Percentiles rank a stretch among this genome's conserved stretches.
These are phyloP conservation scores for Puccinia triticina DNA, from an alignment of 1,284 basidiomycete genomes.

Conservation along the genomic window DNA sequence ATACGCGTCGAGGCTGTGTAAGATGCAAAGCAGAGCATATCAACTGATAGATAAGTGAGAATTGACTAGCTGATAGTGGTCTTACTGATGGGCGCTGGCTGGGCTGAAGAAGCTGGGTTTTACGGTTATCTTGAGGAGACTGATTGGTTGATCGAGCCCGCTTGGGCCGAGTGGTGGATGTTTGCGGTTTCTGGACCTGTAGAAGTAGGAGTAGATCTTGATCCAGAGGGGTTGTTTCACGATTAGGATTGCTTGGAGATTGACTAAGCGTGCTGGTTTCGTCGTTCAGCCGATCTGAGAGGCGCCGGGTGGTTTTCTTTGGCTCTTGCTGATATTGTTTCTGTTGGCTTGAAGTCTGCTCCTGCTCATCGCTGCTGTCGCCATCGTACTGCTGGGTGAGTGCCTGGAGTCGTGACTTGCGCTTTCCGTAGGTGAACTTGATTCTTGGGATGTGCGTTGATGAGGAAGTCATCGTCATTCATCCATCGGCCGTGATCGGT, in stretches of 20 bases:
- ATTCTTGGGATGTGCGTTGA: not conserved
- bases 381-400: not conserved
- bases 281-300: conserved; percentile 19
- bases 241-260: not conserved
- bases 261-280: not conserved
- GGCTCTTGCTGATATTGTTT: not conserved
- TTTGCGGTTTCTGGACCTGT: conserved; percentile 19
- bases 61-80: not conserved
- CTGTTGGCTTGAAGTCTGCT: not conserved
- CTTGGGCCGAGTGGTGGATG: not conserved
- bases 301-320: not conserved
- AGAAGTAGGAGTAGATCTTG: conserved; percentile 9
- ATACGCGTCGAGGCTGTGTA: conserved; percentile 22
- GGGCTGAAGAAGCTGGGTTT: not conserved
- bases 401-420: not conserved
- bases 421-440: conserved; percentile 22
- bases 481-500: no score
- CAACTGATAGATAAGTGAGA: not conserved
- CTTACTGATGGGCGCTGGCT: conserved; percentile 15
- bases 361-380: not conserved
- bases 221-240: not conserved
- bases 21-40: not conserved
- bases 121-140: not conserved
- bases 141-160: not conserved
- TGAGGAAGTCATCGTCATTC: no score